phyloP scores from a whole-genome alignment of 2,329 filamentous ascomycete genomes.

The Beauveria bassiana region DNA sequence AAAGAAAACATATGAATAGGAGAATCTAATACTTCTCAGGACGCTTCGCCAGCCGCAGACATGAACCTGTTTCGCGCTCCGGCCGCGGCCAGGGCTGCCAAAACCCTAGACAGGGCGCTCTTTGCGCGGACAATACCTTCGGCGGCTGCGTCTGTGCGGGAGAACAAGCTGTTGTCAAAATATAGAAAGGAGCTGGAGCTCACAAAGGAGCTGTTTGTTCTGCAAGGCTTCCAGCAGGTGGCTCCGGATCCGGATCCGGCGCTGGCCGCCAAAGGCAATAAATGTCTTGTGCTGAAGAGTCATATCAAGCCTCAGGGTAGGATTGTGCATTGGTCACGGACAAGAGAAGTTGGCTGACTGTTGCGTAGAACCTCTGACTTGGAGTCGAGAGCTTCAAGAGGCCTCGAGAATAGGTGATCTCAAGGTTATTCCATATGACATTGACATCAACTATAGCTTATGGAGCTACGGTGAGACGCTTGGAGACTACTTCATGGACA shows the following conservation, averaged over 20 bases:
- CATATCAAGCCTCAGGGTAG: slow-evolving; percentile 46
- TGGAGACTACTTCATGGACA: background rate
- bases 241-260: slow-evolving; percentile 51
- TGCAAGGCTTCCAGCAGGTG: slow-evolving; percentile 58
- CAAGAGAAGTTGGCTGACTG: background rate
- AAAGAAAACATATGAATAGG: background rate
- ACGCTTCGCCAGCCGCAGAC: slow-evolving; percentile 19
- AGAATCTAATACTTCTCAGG: background rate
- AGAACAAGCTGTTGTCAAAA: slow-evolving; percentile 65
- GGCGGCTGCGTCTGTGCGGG: slow-evolving; percentile 69
- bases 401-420: slow-evolving; percentile 63
- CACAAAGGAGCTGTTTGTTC: slow-evolving; percentile 56
- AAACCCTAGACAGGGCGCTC: slow-evolving; percentile 71
- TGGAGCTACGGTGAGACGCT: slow-evolving; percentile 66
- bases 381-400: slow-evolving; percentile 62
- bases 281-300: slow-evolving; percentile 53
- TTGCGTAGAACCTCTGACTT: slow-evolving; percentile 52
- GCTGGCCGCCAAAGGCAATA: slow-evolving; percentile 47
- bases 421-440: slow-evolving; percentile 63
- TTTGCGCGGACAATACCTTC: slow-evolving; percentile 72
- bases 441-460: slow-evolving; percentile 73
- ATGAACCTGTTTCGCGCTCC: slow-evolving; percentile 68
- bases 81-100: slow-evolving; percentile 64
- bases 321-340: background rate
- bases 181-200: slow-evolving; percentile 60